These are phyloP conservation scores for Apiosordaria backusii DNA, from an alignment of 495 filamentous ascomycete species.

Conservation along the genomic window DNA sequence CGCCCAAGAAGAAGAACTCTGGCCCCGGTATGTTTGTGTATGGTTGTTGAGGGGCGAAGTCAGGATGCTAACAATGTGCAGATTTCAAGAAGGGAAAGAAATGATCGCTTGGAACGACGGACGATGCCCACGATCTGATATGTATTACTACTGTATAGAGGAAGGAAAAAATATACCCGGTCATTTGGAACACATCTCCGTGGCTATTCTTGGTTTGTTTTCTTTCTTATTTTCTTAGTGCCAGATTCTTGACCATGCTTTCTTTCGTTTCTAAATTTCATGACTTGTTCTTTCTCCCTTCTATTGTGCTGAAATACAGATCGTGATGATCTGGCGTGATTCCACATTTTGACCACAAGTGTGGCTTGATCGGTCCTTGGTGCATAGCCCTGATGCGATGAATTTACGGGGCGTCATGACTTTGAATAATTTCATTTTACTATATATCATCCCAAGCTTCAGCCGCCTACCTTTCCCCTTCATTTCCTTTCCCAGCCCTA, in stretches of 20 bases:
- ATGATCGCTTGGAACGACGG: slow-evolving; percentile 9
- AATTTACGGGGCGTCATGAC: no score
- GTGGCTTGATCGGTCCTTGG: not conserved
- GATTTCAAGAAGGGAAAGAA: slow-evolving; percentile 30
- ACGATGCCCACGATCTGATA: not conserved
- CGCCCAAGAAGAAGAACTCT: slow-evolving; percentile 84
- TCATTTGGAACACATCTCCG: not conserved
- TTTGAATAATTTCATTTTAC: no score
- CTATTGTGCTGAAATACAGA: no score
- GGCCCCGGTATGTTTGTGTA: slow-evolving; percentile 53
- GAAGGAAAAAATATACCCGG: slow-evolving; percentile 27
- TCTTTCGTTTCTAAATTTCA: not conserved
- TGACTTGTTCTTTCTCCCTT: not conserved
- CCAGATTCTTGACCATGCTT: not conserved
- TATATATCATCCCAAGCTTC: no score
- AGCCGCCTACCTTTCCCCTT: no score
- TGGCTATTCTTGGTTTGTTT: not conserved
- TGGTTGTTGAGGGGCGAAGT: not conserved
- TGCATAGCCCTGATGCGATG: no score
- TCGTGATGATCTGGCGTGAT: no score
- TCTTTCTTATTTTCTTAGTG: not conserved
- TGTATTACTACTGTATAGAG: slow-evolving; percentile 26
- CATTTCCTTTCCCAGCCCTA: not conserved
- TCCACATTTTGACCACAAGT: no score
- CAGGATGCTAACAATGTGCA: slow-evolving; percentile 20